Base-by-base conservation (phyloP, 768 basidiomycete genomes). In the Lentinula raphanica region DNA sequence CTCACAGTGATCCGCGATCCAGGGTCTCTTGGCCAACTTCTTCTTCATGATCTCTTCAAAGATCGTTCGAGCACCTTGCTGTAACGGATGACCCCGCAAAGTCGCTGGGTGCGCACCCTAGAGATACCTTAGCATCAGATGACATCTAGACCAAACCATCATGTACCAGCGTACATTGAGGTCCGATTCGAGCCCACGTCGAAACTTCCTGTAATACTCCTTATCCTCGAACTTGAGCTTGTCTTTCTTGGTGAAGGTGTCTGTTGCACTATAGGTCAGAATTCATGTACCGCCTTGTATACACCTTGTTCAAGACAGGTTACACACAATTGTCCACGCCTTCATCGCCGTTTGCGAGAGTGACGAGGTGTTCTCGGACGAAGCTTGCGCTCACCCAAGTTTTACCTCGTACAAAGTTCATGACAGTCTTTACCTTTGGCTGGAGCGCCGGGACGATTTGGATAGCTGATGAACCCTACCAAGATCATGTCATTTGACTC, bases 371-470 rank as follows among this genome's bases (percentile, higher is more conserved):
- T 2, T 76, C 75, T 8, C 68, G 66, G 17, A 75, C 69, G 56
- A 83, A 83, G 1, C 75, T 71, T 5, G 74, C 64, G 3, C 80
- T 74, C 21, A 85, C 68, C 84, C 83, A 86, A 0, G 84, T 85
- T 66, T 79, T 77, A 8, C 83, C 80, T 7, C 83, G 78, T 49
- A 84, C 85, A 63, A 79, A 86, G 63, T 83, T 83, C 35, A 70
- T 66, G 42, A 86, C 49, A 59, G 77, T 75, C 53, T 69, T 70
- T 3, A 83, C 82, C 51, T 71, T 74, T 6, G 81, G 74, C 60
- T 86, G 84, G 31, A 86, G 67, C 5, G 81, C 77, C 0, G 85
- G 76, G 0, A 85, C 80, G 3, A 84, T 77, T 60, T 87, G 84
- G 35, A 85, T 75, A 6, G 81, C 84, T 27, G 84, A 83, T 4